These are phyloP conservation scores for Picochlorum sp. DNA, from an alignment of 139 green algal genomes.

Conservation along the genomic window DNA sequence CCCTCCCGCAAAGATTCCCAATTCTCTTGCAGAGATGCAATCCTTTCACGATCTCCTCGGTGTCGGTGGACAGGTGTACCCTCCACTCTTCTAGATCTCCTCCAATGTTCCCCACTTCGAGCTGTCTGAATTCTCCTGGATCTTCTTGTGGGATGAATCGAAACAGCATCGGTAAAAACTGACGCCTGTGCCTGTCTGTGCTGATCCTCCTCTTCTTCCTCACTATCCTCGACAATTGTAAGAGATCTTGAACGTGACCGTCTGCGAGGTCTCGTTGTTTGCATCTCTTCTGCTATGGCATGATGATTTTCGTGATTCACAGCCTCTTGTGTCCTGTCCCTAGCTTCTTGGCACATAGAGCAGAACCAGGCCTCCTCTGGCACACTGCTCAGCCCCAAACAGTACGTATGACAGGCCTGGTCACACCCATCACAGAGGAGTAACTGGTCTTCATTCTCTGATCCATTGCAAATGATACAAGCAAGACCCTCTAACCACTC, in stretches of 20 bases:
- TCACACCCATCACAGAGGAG: conserved; percentile 69
- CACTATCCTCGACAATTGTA: no score
- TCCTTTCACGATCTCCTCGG: background rate
- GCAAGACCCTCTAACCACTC: conserved; percentile 26
- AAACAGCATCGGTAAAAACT: no score
- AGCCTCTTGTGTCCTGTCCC: background rate
- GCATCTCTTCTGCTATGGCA: no score
- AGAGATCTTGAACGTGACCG: no score
- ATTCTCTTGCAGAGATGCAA: background rate
- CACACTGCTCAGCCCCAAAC: conserved; percentile 35
- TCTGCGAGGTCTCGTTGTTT: no score
- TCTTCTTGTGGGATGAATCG: no score
- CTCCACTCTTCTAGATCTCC: no score
- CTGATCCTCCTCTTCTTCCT: no score
- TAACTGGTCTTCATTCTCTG: conserved; percentile 47
- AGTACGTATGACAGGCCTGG: conserved; percentile 61
- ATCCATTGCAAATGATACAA: conserved; percentile 35
- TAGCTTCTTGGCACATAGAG: background rate
- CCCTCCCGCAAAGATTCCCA: background rate
- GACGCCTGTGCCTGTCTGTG: no score
- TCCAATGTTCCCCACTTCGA: no score
- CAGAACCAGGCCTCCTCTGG: conserved; percentile 65
- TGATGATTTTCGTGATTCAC: no score
- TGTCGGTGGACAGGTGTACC: background rate
- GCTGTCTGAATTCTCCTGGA: no score